Evolutionary conservation across 2,329 filamentous ascomycete genomes (phyloP), one percentile per base, ranked within the genome.

Genomic region (Aspergillus felis): DNA sequence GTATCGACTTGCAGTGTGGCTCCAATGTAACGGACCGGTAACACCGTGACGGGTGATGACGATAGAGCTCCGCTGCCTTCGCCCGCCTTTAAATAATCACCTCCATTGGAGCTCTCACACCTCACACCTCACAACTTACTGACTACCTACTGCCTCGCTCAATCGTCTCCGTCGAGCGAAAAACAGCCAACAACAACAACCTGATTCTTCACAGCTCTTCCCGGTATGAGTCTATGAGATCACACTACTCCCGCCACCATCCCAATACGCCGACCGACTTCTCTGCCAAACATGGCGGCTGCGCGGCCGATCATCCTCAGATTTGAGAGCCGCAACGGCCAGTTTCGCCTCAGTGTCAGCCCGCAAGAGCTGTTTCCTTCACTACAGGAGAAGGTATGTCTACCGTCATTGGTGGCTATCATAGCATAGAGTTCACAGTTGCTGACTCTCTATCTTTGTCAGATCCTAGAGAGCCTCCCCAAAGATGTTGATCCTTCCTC

Each of bases 311-410:
- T 96, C 86, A 82, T 96, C 70, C 81, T 97, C 56, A 86, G 92
- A 74, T 90, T 96, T 66, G 88, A 92, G 68, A 92, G 92, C 72
- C 91, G 90, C 63, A 92, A 97, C 79, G 94, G 94, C 79, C 94
- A 94, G 82, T 88, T 92, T 76, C 89, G 94, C 66, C 81, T 97
- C 68, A 90, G 82, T 53, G 84, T 95, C 65, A 87, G 92, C 66
- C 84, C 87, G 52, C 82, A 83, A 46, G 87, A 90, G 61, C 87
- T 87, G 0, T 96, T 97, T 72, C 71, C 80, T 22, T 78, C 82
- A 8, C 76, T 87, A 28, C 72, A 83, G 14, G 73, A 73, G 57
- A 77, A 77, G 69, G 78, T 80, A 69, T 50, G 38, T 17, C 20
- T 17, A 17, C 12, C 3, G 24, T 29, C 24, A 5, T 12, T 9